Base-by-base conservation (phyloP, 345 rosid species). In the Triadica sebifera region DNA sequence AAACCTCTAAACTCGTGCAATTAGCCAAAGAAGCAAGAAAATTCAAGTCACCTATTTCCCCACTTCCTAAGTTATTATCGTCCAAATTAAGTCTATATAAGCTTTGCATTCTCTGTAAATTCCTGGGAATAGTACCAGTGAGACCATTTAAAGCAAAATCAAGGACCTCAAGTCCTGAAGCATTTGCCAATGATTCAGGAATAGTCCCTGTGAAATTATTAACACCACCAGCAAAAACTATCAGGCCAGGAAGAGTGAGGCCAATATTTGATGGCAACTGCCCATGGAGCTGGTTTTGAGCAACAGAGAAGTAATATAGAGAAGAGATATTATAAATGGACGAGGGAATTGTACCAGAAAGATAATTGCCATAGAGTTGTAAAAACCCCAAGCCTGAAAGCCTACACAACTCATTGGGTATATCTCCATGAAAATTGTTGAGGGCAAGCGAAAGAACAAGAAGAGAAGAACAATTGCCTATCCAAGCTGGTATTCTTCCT, bases 241-340 rank as follows among this genome's bases (percentile, higher is more conserved):
- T 5, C 13, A 81, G 79, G 34, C 5, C 7, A 65, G 80, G 80
- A 65, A 77, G 53, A 5, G 17, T 77, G 29, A 70, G 60, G 59
- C 84, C 84, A 58, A 81, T 51, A 50, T 73, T 37, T 8, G 74
- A 24, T 4, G 86, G 85, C n/a, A 59, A 53, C 17, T 41, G 65
- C 12, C 86, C 78, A 1, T 65, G 75, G 12, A 79, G 74, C 47
- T 66, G 49, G 74, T 86, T 85, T 43, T 74, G 69, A 17, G 74
- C 12, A 12, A 75, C 71, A n/a, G 74, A 37, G 25, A 77, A 72
- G 39, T 1, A 22, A 37, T 24, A 34, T 10, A 83, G 8, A 16
- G 77, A 67, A 13, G 86, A 81, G 29, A 81, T 61, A 66, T 85
- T 83, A 43, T 56, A 85, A 17, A 82, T 65, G 7, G 81, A 64